These are phyloP conservation scores for Cladosporium sphaerospermum DNA, from an alignment of 2,329 filamentous ascomycete genomes.

Conservation along the genomic window DNA sequence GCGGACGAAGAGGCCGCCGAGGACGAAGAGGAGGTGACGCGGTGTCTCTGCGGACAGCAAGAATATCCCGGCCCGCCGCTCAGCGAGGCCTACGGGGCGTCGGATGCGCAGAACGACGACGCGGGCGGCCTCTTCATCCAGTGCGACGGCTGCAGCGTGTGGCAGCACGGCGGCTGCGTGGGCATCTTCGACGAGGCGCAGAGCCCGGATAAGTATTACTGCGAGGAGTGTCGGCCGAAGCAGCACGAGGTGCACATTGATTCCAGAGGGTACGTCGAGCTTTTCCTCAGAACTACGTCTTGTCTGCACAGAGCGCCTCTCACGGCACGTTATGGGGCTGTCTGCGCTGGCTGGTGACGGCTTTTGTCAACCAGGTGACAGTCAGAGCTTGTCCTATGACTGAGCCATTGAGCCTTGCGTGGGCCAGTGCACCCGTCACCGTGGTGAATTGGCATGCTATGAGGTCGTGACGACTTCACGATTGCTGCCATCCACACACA, in stretches of 20 bases:
- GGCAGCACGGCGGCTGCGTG: conserved; percentile 97
- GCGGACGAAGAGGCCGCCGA: conserved; percentile 52
- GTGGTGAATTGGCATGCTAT: no score
- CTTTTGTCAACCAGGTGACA: background rate
- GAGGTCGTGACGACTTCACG: no score
- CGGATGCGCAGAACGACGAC: conserved; percentile 66
- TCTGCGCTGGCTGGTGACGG: background rate
- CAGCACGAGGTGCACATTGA: conserved; percentile 78
- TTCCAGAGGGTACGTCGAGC: conserved; percentile 69
- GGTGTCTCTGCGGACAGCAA: conserved; percentile 89
- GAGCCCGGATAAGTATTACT: conserved; percentile 96
- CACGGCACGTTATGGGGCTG: background rate
- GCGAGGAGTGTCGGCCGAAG: conserved; percentile 88
- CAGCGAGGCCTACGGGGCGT: conserved; percentile 42
- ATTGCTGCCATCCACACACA: background rate
- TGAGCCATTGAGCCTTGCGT: no score
- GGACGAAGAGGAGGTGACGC: conserved; percentile 72
- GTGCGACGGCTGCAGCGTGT: conserved; percentile 95
- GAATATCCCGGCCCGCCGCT: conserved; percentile 82
- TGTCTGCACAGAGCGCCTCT: no score
- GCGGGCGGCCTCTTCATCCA: conserved; percentile 94
- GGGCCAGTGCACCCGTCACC: no score
- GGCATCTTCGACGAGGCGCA: conserved; percentile 91
- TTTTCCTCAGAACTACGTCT: conserved; percentile 13
- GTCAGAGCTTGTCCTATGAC: no score